phyloP scores from a whole-genome alignment of 441 rosid genomes.

The Gossypium trilobum region DNA sequence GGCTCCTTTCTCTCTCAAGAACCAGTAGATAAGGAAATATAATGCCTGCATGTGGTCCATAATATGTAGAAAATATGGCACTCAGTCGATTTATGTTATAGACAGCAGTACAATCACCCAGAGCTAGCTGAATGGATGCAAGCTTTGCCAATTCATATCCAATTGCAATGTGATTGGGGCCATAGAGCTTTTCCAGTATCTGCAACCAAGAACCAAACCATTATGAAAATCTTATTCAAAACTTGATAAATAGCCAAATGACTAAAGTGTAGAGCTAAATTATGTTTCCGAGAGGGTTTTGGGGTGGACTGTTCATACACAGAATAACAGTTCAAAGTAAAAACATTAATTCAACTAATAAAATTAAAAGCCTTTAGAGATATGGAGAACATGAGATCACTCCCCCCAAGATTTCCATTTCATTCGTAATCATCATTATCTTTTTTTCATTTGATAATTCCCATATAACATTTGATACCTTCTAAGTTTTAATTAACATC shows the following conservation, averaged over 20 bases:
- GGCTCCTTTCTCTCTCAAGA: slow-evolving; percentile 28
- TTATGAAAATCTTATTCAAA: not conserved
- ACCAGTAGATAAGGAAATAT: slow-evolving; percentile 39
- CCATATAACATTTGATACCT: too few species aligned
- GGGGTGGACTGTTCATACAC: not conserved
- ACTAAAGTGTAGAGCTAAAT: not conserved
- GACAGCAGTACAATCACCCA: slow-evolving; percentile 32
- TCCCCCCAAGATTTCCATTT: too few species aligned
- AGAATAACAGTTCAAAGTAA: not conserved
- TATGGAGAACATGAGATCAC: too few species aligned
- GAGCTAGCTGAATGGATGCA: slow-evolving; percentile 47
- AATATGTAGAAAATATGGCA: slow-evolving; percentile 40
- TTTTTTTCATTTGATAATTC: too few species aligned
- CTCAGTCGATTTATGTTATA: slow-evolving; percentile 32
- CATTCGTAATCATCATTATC: too few species aligned
- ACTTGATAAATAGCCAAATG: not conserved
- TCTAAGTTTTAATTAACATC: too few species aligned
- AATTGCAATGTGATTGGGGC: slow-evolving; percentile 49
- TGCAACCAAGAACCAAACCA: slow-evolving; percentile 23
- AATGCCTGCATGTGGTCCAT: slow-evolving; percentile 43
- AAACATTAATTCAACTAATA: too few species aligned
- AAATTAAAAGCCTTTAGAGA: too few species aligned
- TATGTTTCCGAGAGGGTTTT: too few species aligned
- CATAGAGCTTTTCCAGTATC: slow-evolving; percentile 64
- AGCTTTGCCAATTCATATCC: slow-evolving; percentile 78